A percentile compares a stretch with the other conserved stretches of the same genome.
Conservation (phyloP, 805 yeast genomes). For the Ogataea parapolymorpha region DNA sequence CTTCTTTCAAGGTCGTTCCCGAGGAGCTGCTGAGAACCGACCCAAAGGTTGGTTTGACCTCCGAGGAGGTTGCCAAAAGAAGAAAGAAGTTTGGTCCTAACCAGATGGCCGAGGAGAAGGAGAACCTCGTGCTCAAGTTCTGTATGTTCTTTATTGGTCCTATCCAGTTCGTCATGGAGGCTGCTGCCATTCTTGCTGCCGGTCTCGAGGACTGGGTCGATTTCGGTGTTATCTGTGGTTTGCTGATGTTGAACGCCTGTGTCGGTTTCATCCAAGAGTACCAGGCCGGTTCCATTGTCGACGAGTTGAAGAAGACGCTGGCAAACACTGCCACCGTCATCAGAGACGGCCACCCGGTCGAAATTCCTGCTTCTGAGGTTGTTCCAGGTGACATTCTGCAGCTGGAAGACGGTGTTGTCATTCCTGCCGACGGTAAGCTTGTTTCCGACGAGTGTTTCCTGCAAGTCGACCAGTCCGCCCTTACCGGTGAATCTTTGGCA, state of each 20-base stretch:
- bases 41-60: slow-evolving; percentile 70
- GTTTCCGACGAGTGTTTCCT: slow-evolving; percentile 81
- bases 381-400: slow-evolving; percentile 95
- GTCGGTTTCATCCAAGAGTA: slow-evolving; percentile 97
- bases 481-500: slow-evolving; percentile 96
- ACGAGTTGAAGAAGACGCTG: slow-evolving; percentile 90
- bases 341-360: slow-evolving; percentile 75
- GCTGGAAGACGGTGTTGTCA: slow-evolving; percentile 89
- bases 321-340: slow-evolving; percentile 86
- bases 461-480: slow-evolving; percentile 94
- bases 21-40: slow-evolving; percentile 83
- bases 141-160: slow-evolving; percentile 90
- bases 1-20: slow-evolving; percentile 73
- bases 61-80: slow-evolving; percentile 76
- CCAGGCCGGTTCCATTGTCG: slow-evolving; percentile 98
- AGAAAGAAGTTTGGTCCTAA: slow-evolving; percentile 88
- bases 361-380: slow-evolving; percentile 77
- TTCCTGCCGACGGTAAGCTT: slow-evolving; percentile 90
- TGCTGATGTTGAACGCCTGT: slow-evolving; percentile 78
- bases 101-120: slow-evolving; percentile 88
- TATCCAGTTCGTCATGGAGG: slow-evolving; percentile 96
- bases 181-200: slow-evolving; percentile 92
- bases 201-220: slow-evolving; percentile 98
- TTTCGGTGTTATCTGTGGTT: slow-evolving; percentile 94
- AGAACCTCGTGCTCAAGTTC: slow-evolving; percentile 75